Conservation (phyloP, 306 rosid genomes). For the Dalbergia cultrata region DNA sequence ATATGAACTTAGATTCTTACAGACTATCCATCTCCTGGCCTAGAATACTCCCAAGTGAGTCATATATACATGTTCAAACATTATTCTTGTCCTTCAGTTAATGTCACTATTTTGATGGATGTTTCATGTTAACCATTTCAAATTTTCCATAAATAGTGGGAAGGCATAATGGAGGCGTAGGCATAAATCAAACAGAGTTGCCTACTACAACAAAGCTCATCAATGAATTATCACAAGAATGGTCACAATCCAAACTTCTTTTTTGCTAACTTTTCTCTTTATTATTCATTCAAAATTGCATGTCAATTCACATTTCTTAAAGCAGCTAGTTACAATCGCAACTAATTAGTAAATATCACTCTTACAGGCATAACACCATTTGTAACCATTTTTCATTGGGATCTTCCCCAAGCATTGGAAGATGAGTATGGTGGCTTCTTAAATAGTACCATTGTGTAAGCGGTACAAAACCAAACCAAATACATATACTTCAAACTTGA, state of each 20-base stretch:
- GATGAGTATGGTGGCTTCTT: slow-evolving; percentile 69
- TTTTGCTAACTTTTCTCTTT: background rate
- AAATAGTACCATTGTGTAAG: slow-evolving; percentile 57
- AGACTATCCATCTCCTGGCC: slow-evolving; percentile 84
- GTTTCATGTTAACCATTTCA: background rate
- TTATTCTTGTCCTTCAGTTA: background rate
- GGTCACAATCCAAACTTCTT: slow-evolving; percentile 45
- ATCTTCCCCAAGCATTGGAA: slow-evolving; percentile 71
- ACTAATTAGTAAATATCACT: background rate
- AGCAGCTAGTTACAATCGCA: background rate
- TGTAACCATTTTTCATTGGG: slow-evolving; percentile 74
- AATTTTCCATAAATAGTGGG: slow-evolving; percentile 48
- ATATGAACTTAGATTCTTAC: slow-evolving; percentile 66
- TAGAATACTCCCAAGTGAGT: slow-evolving; percentile 71
- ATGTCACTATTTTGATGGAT: background rate
- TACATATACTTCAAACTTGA: no score
- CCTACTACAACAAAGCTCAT: slow-evolving; percentile 67
- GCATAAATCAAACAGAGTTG: slow-evolving; percentile 58
- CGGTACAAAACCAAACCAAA: background rate
- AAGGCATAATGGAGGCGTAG: slow-evolving; percentile 60
- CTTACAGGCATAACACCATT: slow-evolving; percentile 51
- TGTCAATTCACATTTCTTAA: no score
- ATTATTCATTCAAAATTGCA: no score
- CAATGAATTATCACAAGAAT: slow-evolving; percentile 54
- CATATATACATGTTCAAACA: background rate